Percentiles rank a stretch among this genome's conserved stretches.
phyloP scores from a whole-genome alignment of 2,329 filamentous ascomycete species.

The Ophiostoma montium region DNA sequence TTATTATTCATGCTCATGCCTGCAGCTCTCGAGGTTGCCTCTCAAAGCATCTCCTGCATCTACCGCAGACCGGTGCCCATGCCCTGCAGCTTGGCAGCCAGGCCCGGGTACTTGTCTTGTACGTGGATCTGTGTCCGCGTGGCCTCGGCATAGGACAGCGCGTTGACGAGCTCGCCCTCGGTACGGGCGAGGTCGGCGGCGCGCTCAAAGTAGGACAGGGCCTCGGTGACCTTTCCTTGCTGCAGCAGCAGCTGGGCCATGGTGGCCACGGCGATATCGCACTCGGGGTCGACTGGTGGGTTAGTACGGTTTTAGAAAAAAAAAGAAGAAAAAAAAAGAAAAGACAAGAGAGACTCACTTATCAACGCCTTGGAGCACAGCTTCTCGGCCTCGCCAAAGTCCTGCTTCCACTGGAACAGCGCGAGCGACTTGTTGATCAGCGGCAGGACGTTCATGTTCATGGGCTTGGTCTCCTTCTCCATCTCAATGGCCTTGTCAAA shows the following conservation, averaged over 20 bases:
- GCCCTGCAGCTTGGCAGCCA: conserved; percentile 56
- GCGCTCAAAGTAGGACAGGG: conserved; percentile 91
- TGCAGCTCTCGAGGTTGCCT: too few species aligned
- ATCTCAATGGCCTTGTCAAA: conserved; percentile 98
- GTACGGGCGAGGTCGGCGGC: conserved; percentile 89
- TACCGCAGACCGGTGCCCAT: conserved; percentile 26
- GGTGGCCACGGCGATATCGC: conserved; percentile 94
- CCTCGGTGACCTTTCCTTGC: conserved; percentile 92
- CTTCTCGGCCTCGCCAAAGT: conserved; percentile 88
- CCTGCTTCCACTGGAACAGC: conserved; percentile 96
- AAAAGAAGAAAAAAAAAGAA: conserved; percentile 9
- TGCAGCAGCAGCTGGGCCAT: conserved; percentile 97
- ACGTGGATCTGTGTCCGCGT: conserved; percentile 92
- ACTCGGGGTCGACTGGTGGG: conserved; percentile 78
- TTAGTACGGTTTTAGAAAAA: conserved; percentile 19
- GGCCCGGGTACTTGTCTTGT: conserved; percentile 71
- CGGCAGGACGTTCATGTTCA: conserved; percentile 93
- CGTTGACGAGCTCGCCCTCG: conserved; percentile 91
- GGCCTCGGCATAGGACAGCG: conserved; percentile 90
- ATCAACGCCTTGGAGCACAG: conserved; percentile 95
- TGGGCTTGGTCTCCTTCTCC: conserved; percentile 87
- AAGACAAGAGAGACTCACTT: conserved; percentile 45
- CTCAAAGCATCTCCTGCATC: not conserved
- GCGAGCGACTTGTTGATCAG: conserved; percentile 97
- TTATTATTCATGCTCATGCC: too few species aligned